These are phyloP conservation scores for Penicillium olsonii DNA, from an alignment of 2,329 filamentous ascomycete species.

Conservation along the genomic window DNA sequence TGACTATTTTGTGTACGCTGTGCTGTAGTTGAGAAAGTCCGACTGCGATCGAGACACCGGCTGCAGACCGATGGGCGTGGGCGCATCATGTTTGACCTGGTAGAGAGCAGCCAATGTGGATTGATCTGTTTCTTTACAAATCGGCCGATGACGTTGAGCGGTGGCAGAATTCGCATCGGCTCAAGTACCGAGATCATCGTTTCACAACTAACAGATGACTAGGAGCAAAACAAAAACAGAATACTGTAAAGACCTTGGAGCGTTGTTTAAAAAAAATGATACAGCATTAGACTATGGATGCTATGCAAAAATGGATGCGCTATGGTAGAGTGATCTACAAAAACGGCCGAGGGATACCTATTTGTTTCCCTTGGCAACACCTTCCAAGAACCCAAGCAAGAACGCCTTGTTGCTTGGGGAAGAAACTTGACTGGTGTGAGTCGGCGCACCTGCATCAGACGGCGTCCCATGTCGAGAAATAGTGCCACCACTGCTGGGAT, in stretches of 20 bases:
- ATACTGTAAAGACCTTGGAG: background rate
- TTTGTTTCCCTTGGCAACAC: slow-evolving; percentile 49
- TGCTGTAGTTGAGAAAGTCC: slow-evolving; percentile 33
- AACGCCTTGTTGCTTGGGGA: slow-evolving; percentile 75
- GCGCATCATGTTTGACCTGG: slow-evolving; percentile 33
- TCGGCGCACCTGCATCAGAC: slow-evolving; percentile 43
- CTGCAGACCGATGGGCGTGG: slow-evolving; percentile 32
- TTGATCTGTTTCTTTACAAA: slow-evolving; percentile 26
- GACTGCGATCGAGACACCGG: slow-evolving; percentile 29
- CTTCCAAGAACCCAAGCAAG: slow-evolving; percentile 72
- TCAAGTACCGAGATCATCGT: background rate
- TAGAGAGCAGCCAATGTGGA: slow-evolving; percentile 13
- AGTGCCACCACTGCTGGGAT: slow-evolving; percentile 20
- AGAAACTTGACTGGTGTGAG: slow-evolving; percentile 47
- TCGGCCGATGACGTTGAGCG: slow-evolving; percentile 31
- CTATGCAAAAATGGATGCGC: background rate
- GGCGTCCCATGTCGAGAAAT: slow-evolving; percentile 22
- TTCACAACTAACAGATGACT: background rate
- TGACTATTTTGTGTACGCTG: slow-evolving; percentile 12
- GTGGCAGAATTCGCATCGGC: slow-evolving; percentile 28
- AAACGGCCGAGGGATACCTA: slow-evolving; percentile 11
- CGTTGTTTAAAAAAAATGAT: background rate
- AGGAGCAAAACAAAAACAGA: no score
- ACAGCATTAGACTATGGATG: background rate
- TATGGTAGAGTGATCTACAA: background rate